Evolutionary conservation across 129 eudicot species (phyloP), one percentile per base, ranked within the genome.

Genomic region (Flaveria bidentis): DNA sequence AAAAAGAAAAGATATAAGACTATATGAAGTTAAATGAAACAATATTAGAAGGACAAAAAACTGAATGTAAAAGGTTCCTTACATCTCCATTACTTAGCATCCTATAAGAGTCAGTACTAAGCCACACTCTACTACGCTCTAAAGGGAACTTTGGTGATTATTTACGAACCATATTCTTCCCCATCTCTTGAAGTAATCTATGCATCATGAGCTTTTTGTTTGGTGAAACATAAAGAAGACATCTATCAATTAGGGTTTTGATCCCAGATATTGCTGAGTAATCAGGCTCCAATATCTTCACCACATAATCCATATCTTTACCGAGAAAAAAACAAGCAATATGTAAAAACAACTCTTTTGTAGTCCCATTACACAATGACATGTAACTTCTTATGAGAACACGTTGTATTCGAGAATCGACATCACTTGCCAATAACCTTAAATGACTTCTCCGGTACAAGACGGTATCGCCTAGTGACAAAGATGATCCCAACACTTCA

Each of bases 251-350:
- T 10, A 83, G 75, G 28, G 68, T 72, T 74, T 80, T 41, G 67
- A 84, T 84, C 72, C 84, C 82, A 57, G 73, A 47, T 44, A 11
- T 3, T 9, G 84, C 60, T 53, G 8, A 66, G 60, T 70, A 71
- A 60, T 53, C 80, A 36, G 2, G 50, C 71, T 68, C 80, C 39
- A 83, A 51, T 69, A 80, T 72, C 20, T 41, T 56, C 20, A 26
- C 63, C n/a, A 67, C 64, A 10, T 70, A 58, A 44, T 81, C 82
- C 46, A 15, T 41, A 46, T 77, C 71, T 52, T 45, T 61, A 7
- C 85, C 82, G 50, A 76, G 67, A 72, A 80, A 84, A 64, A 84
- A 84, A 73, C 85, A 84, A 73, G 85, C 82, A 64, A 84, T 84
- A 41, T 83, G 76, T 46, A 83, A 58, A 53, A 83, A 83, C 57